Evolutionary conservation across 306 rosid species (phyloP).

Genomic region (Argentina anserina): DNA sequence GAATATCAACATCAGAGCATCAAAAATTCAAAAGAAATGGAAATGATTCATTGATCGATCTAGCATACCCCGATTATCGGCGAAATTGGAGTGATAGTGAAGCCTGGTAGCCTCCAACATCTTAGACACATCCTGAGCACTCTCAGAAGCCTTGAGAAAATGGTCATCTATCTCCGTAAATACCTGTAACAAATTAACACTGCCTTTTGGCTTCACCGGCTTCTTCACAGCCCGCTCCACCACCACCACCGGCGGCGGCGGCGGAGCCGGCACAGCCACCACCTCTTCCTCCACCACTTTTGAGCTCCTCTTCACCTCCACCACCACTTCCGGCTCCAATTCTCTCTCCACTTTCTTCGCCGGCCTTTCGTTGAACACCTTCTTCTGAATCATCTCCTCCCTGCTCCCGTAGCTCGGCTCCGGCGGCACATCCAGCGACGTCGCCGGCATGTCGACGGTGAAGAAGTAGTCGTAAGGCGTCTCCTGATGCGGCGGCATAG

Average conservation of each 20-base stretch:
- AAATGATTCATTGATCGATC: neutral
- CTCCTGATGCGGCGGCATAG: slow-evolving; percentile 34
- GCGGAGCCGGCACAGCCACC: slow-evolving; percentile 26
- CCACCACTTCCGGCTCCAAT: neutral
- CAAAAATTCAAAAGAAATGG: neutral
- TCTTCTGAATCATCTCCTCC: slow-evolving; percentile 38
- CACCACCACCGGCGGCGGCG: slow-evolving; percentile 19
- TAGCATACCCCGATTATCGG: slow-evolving; percentile 85
- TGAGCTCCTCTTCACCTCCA: slow-evolving; percentile 24
- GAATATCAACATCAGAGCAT: neutral
- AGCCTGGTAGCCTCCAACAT: slow-evolving; percentile 89
- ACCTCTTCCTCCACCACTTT: slow-evolving; percentile 25
- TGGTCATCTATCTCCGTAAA: slow-evolving; percentile 64
- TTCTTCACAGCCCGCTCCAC: slow-evolving; percentile 30
- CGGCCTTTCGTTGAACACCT: slow-evolving; percentile 37
- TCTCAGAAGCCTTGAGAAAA: slow-evolving; percentile 87
- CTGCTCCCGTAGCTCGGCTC: slow-evolving; percentile 21
- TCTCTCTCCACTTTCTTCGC: slow-evolving; percentile 25
- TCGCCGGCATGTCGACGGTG: slow-evolving; percentile 46
- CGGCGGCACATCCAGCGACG: slow-evolving; percentile 44
- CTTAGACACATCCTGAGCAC: slow-evolving; percentile 90
- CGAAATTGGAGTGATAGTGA: slow-evolving; percentile 95
- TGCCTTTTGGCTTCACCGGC: slow-evolving; percentile 47
- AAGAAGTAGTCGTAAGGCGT: slow-evolving; percentile 60
- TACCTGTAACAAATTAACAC: slow-evolving; percentile 38